Percentiles rank a stretch among this genome's conserved stretches.
These are phyloP conservation scores for Solanum chiquidenum DNA, from an alignment of 257 asterid genomes.

Conservation along the genomic window DNA sequence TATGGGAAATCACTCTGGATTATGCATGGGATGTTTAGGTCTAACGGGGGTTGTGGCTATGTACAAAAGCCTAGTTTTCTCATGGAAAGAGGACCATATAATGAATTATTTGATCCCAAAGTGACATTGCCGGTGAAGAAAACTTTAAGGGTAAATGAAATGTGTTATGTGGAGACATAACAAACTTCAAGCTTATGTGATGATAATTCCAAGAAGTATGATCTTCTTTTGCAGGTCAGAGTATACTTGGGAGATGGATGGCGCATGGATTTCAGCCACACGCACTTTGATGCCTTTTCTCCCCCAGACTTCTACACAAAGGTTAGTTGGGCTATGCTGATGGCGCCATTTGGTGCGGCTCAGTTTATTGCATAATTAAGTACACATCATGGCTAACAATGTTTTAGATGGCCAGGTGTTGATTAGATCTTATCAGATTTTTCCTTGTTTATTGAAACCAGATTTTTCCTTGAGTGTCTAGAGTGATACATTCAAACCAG, in stretches of 20 bases:
- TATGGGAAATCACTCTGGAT: slow-evolving; percentile 85
- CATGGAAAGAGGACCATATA: slow-evolving; percentile 29
- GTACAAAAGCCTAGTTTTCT: slow-evolving; percentile 69
- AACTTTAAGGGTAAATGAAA: slow-evolving; percentile 55
- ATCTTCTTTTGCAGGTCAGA: slow-evolving; percentile 34
- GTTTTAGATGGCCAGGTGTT: not conserved
- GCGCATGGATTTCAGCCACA: slow-evolving; percentile 96
- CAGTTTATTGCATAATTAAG: not conserved
- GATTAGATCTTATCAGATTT: not conserved
- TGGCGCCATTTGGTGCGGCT: not conserved
- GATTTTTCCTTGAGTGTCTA: not conserved
- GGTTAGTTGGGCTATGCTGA: slow-evolving; percentile 25
- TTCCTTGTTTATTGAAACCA: not conserved
- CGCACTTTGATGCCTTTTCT: slow-evolving; percentile 82
- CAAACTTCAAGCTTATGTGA: not conserved
- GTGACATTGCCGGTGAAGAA: slow-evolving; percentile 51
- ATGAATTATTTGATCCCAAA: slow-evolving; percentile 69
- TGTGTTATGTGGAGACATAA: not conserved
- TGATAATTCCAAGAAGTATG: not conserved
- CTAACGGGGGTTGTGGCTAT: slow-evolving; percentile 88
- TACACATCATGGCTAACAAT: not conserved
- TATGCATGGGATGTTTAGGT: slow-evolving; percentile 93
- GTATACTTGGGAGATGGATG: slow-evolving; percentile 95
- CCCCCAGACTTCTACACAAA: slow-evolving; percentile 96
- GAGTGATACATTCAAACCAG: not conserved